Conservation (phyloP, 176 grass and related monocot genomes). For the Puccinellia tenuiflora region DNA sequence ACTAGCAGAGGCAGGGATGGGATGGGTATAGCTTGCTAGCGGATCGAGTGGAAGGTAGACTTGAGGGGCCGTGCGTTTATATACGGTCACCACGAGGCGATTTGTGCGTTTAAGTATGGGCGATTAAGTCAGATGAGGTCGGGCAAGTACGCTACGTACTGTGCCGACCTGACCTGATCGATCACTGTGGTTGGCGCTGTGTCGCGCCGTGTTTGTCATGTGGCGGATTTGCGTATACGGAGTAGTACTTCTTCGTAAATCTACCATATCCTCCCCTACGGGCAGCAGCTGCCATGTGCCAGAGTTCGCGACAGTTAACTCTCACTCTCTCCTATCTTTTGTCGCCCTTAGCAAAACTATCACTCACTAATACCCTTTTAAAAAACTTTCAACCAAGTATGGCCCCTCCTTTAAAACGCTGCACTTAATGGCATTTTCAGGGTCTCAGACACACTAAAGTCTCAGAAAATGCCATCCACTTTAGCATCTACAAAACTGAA, state of each 20-base stretch:
- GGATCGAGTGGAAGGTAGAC: neutral
- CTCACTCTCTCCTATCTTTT: no score
- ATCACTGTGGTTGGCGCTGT: constrained; percentile 22
- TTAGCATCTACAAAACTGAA: no score
- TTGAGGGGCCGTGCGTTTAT: constrained; percentile 30
- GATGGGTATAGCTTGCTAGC: neutral
- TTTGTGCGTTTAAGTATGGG: constrained; percentile 12
- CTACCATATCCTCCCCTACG: neutral
- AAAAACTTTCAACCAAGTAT: no score
- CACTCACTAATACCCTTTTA: no score
- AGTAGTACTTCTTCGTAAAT: neutral
- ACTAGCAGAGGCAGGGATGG: neutral
- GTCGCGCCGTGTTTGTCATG: constrained; percentile 1
- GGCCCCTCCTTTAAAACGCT: no score
- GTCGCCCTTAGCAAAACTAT: no score
- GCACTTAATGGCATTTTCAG: no score
- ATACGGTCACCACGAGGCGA: constrained; percentile 1
- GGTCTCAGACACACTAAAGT: no score
- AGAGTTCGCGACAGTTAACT: neutral
- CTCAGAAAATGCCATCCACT: no score
- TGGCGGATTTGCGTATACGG: neutral
- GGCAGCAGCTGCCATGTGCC: neutral
- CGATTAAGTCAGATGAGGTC: constrained; percentile 19
- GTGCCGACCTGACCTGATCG: constrained; percentile 32
- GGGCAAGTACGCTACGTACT: neutral